Percentiles rank a stretch among this genome's conserved stretches.
Conservation (phyloP, 2,329 filamentous ascomycete genomes). For the Aspergillus sergii region DNA sequence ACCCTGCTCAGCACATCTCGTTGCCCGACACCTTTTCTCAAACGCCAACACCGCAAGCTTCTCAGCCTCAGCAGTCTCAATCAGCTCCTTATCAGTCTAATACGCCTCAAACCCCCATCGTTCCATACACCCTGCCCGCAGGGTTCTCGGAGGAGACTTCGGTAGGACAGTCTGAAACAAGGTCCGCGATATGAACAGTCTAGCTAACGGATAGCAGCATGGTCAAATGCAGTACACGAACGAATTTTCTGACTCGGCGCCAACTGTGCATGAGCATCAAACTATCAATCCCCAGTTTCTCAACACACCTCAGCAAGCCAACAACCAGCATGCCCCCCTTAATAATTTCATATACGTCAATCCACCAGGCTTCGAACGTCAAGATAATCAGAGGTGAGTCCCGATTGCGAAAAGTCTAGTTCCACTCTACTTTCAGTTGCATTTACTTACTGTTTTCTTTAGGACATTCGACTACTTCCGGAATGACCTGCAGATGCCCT, state of each 20-base stretch:
- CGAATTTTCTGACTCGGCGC: slow-evolving; percentile 30
- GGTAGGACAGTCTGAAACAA: slow-evolving; percentile 19
- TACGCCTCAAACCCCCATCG: slow-evolving; percentile 22
- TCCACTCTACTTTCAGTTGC: background rate
- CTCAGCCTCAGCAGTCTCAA: slow-evolving; percentile 26
- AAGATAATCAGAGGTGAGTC: slow-evolving; percentile 32
- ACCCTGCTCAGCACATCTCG: slow-evolving; percentile 30
- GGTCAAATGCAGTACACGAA: slow-evolving; percentile 33
- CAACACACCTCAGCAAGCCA: slow-evolving; percentile 28
- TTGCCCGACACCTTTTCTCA: slow-evolving; percentile 33
- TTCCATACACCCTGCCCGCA: slow-evolving; percentile 31
- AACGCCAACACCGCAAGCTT: slow-evolving; percentile 25
- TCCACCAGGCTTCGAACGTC: slow-evolving; percentile 28
- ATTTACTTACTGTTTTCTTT: slow-evolving; percentile 7
- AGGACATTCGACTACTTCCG: slow-evolving; percentile 32
- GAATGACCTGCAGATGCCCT: slow-evolving; percentile 29
- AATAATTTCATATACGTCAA: slow-evolving; percentile 33
- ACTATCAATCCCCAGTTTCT: slow-evolving; percentile 47
- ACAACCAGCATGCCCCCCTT: slow-evolving; percentile 24
- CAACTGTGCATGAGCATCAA: slow-evolving; percentile 30
- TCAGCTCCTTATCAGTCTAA: slow-evolving; percentile 21
- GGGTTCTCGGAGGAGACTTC: slow-evolving; percentile 29
- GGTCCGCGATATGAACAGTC: background rate
- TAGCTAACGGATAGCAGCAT: slow-evolving; percentile 24
- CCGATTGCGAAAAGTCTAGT: background rate